Base-by-base conservation (phyloP, 2,329 filamentous ascomycete genomes). In the Botrytis byssoidea region DNA sequence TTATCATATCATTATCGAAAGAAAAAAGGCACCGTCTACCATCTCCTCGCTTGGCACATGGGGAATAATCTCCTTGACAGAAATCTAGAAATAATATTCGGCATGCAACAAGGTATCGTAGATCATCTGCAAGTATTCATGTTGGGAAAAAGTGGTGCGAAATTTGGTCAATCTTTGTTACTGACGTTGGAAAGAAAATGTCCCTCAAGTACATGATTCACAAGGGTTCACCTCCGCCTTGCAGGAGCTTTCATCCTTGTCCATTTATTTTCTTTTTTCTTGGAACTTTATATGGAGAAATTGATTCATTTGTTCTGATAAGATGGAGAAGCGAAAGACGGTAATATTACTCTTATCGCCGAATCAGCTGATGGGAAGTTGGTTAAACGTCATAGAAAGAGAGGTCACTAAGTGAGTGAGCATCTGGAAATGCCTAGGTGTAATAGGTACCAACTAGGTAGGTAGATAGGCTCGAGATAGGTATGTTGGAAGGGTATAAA, bases 51-150 rank as follows among this genome's bases (percentile, higher is more conserved):
- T n/a, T 32, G 40, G 48, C 35, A 68, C 66, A 42, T 8, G 40
- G 18, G 25, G 12, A 66, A 48, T 16, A 57, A 42, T 32, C 35
- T 40, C 2, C 42, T 37, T 42, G 25, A 55, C 4, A n/a, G 25
- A 51, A 14, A 46, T 16, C 25, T 64, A 67, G 65, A 67, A 40
- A 51, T 40, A 37, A 51, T 29, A 20, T 9, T 40, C 16, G 32
- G 35, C 14, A 29, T 55, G 25, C 65, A 55, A 42, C 25, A 55
- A 68, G 65, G 60, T 42, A 42, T 40, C 4, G 48, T 67, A 40
- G 65, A 67, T 67, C 65, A 67, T 67, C 65, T 67, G 65, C 65
- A 67, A 12, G 46, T 51, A n/a, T 37, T 67, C 65, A 67, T 55
- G 46, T 37, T 67, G 46, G 65, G 65, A n/a, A 40, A 55, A 51